These are phyloP conservation scores for Solanum sejunctum DNA, from an alignment of 257 asterid species.

Conservation along the genomic window DNA sequence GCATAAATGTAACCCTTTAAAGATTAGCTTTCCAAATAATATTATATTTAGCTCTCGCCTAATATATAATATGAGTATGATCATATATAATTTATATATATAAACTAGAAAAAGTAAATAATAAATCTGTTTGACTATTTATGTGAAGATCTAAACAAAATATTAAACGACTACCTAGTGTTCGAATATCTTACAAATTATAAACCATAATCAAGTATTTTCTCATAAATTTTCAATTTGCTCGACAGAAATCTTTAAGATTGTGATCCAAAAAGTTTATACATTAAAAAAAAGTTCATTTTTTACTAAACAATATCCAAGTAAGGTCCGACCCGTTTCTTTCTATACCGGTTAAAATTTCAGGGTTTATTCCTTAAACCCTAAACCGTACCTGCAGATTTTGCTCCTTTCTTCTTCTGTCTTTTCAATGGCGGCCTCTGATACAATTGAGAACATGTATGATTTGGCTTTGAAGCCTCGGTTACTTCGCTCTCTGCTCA, in stretches of 20 bases:
- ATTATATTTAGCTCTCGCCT: no score
- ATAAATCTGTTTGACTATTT: not conserved
- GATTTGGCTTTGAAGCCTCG: slow-evolving; percentile 46
- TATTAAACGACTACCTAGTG: not conserved
- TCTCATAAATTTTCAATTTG: not conserved
- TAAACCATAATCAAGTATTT: not conserved
- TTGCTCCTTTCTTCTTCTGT: not conserved
- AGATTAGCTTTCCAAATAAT: not conserved
- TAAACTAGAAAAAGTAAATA: not conserved
- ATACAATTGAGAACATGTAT: slow-evolving; percentile 14
- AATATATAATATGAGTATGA: not conserved
- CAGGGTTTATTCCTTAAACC: slow-evolving; percentile 23
- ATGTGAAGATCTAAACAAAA: not conserved
- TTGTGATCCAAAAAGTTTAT: not conserved
- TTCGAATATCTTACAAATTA: not conserved
- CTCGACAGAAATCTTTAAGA: not conserved
- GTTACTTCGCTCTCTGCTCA: slow-evolving; percentile 50
- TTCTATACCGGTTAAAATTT: not conserved
- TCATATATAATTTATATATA: not conserved
- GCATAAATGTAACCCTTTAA: not conserved
- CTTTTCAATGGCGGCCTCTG: slow-evolving; percentile 35
- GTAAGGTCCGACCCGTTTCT: not conserved
- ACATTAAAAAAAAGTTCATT: not conserved
- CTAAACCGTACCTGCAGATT: slow-evolving; percentile 2
- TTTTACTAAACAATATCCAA: not conserved